Conservation (phyloP, 768 basidiomycete genomes). For the Hygrophorus russula region DNA sequence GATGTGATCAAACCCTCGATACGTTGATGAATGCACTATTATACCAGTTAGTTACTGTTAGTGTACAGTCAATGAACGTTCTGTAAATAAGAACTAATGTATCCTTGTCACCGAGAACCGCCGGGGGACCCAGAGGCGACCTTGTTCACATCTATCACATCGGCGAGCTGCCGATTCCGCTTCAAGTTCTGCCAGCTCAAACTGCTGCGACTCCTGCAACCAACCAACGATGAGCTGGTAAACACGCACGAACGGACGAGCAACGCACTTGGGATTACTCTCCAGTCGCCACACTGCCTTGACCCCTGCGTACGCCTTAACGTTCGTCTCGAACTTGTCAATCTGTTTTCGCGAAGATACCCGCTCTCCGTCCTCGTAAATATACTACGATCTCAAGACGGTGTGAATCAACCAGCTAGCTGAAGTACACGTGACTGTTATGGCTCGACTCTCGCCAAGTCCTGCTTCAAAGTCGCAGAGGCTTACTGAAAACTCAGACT, state of each 20-base stretch:
- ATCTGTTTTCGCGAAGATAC: constrained; percentile 88
- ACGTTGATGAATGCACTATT: too few species aligned
- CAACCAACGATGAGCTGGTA: constrained; percentile 4
- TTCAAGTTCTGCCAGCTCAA: constrained; percentile 70
- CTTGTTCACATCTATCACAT: constrained; percentile 36
- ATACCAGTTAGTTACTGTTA: too few species aligned
- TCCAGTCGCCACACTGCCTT: constrained; percentile 78
- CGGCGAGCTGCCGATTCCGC: constrained; percentile 49
- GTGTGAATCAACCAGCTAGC: too few species aligned
- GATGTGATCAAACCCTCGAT: too few species aligned
- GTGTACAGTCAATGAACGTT: background rate
- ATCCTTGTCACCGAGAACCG: constrained; percentile 10
- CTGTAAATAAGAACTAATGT: background rate
- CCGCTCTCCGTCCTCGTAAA: constrained; percentile 65
- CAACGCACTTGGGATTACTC: constrained; percentile 49
- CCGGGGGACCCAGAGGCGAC: constrained; percentile 12
- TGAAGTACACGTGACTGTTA: too few species aligned
- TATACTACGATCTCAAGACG: constrained; percentile 88
- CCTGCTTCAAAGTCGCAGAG: too few species aligned
- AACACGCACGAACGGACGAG: constrained; percentile 3
- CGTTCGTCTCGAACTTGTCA: constrained; percentile 81
- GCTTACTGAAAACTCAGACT: too few species aligned
- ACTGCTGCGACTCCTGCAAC: constrained; percentile 52
- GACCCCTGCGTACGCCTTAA: constrained; percentile 71
- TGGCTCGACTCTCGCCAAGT: too few species aligned